These are phyloP conservation scores for Akanthomyces dipterigenus DNA, from an alignment of 2,329 filamentous ascomycete species.

Conservation along the genomic window DNA sequence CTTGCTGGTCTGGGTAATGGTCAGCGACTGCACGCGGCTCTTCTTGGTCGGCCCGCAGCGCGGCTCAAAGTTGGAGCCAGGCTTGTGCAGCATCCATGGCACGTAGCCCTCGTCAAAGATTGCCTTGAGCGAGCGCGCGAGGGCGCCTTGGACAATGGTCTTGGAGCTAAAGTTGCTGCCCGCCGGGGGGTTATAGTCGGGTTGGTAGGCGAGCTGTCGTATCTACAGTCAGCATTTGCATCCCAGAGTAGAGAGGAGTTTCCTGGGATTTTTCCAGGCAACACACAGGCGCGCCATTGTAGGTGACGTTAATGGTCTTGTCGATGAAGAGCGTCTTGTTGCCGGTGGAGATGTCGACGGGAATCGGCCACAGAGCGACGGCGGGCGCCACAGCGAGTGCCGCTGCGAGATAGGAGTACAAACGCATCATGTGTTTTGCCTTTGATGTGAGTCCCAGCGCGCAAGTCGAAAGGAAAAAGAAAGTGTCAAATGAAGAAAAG, in stretches of 20 bases:
- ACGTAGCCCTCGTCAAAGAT: slow-evolving; percentile 65
- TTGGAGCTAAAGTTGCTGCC: slow-evolving; percentile 39
- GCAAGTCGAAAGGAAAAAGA: background rate
- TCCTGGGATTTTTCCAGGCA: slow-evolving; percentile 22
- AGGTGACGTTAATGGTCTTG: slow-evolving; percentile 45
- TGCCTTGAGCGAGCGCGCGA: slow-evolving; percentile 53
- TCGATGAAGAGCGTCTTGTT: slow-evolving; percentile 47
- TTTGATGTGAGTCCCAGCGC: background rate
- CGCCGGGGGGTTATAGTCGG: slow-evolving; percentile 34
- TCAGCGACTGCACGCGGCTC: slow-evolving; percentile 50
- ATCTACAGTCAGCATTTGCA: background rate
- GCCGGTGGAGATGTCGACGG: slow-evolving; percentile 44
- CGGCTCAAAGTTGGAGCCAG: slow-evolving; percentile 61
- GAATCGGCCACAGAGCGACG: slow-evolving; percentile 48
- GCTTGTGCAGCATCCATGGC: slow-evolving; percentile 70
- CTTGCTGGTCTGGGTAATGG: slow-evolving; percentile 51
- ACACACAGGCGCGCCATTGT: slow-evolving; percentile 52
- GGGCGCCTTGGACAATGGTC: slow-evolving; percentile 47
- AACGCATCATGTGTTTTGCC: background rate
- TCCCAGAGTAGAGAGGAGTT: too few species aligned
- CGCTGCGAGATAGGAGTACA: background rate
- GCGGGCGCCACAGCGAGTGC: slow-evolving; percentile 17
- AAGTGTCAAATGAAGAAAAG: background rate
- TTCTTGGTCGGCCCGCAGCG: slow-evolving; percentile 27
- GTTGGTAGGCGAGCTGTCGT: slow-evolving; percentile 41